Percentiles rank a stretch among this genome's conserved stretches.
phyloP scores from a whole-genome alignment of 495 filamentous ascomycete species.

The Astrocystis sublimbata region DNA sequence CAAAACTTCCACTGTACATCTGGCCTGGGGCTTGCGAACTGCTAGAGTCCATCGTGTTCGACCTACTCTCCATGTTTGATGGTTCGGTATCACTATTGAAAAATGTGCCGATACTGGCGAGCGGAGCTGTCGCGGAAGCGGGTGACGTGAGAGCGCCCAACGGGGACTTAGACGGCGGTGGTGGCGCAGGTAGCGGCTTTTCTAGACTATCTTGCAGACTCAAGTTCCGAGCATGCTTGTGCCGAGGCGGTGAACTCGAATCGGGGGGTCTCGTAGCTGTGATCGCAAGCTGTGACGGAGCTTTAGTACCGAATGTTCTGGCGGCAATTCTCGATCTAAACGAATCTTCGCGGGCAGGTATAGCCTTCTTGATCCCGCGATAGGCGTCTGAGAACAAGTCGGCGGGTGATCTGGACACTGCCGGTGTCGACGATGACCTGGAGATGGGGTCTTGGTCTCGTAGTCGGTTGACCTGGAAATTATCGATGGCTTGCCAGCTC shows the following conservation, averaged over 20 bases:
- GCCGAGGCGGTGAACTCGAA: constrained; percentile 26
- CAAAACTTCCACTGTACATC: constrained; percentile 38
- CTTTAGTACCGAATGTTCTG: constrained; percentile 27
- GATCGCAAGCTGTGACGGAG: constrained; percentile 24
- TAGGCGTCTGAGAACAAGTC: constrained; percentile 52
- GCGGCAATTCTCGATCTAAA: constrained; percentile 36
- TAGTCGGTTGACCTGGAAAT: constrained; percentile 38
- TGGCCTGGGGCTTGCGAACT: constrained; percentile 49
- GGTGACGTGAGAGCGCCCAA: constrained; percentile 37
- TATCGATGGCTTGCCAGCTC: constrained; percentile 20
- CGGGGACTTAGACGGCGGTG: constrained; percentile 43
- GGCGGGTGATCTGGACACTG: constrained; percentile 37
- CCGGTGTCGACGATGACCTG: constrained; percentile 22
- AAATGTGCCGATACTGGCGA: background rate
- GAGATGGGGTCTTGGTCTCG: constrained; percentile 42
- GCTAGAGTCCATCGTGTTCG: constrained; percentile 63
- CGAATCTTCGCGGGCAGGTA: constrained; percentile 42
- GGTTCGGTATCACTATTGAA: constrained; percentile 25
- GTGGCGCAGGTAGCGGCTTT: constrained; percentile 54
- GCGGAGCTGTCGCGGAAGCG: background rate
- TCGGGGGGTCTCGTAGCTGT: too few species aligned
- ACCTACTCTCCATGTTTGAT: constrained; percentile 42
- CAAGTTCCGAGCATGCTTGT: constrained; percentile 49
- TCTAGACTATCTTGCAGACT: constrained; percentile 53
- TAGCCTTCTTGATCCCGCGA: constrained; percentile 51